Evolutionary conservation across 345 rosid species (phyloP), one percentile per base, ranked within the genome.

Genomic region (Populus nigra): DNA sequence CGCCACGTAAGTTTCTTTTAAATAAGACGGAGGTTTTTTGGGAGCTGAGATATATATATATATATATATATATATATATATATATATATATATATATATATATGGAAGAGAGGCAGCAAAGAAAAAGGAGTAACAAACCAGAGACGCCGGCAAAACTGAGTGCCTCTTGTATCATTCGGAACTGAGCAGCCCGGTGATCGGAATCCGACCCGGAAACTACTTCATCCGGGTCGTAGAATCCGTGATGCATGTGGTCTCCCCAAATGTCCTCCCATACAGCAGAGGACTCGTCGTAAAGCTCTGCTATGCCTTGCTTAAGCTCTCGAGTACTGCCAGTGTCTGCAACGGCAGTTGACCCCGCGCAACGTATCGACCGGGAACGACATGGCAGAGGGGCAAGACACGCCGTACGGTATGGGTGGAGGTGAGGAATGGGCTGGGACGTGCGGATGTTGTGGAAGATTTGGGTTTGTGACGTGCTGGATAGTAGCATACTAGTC

Each of bases 171-270:
- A 95, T 90, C 98, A 93, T 89, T 8, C 96, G 96, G 78, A 88
- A 86, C 90, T 93, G 99, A 67, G 98, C 97, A 25, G 85, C 85
- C 10, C 88, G 86, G 68, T 95, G 98, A 74, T 82, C 87, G 17
- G 92, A 76, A 31, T 75, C 79, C 3, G 86, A 76, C 47, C 81
- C 83, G 25, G 89, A 82, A 78, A 76, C 87, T 23, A 76, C 65
- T 23, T 83, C 78, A 31, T 74, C 77, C 3, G 88, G 82, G 5
- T 90, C 91, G 81, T 95, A 95, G 76, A 87, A 95, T 29, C 99
- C 99, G 69, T 95, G 99, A 82, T 95, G 99, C 98, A 95, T 90
- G 71, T 95, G 99, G 77, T 93, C 95, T 43, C 99, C 99, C 99
- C 99, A 95, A 4, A 95, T 82, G 68, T 88, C 86, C 73, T 94